phyloP scores from a whole-genome alignment of 345 rosid species.

The Noccaea bulbosa region DNA sequence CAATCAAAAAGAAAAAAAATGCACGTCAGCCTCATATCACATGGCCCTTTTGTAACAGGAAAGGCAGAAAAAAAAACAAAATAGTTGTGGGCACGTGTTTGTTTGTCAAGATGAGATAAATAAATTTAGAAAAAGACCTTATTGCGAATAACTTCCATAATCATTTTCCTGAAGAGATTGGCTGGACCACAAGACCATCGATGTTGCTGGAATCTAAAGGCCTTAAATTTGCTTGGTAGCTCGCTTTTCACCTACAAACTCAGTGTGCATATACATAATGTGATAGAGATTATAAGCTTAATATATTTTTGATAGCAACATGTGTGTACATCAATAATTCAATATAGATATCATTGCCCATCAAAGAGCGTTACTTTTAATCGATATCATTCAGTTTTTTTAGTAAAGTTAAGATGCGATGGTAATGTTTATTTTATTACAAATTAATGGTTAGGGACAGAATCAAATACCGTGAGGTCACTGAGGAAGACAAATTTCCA shows the following conservation, averaged over 20 bases:
- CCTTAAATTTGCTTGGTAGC: conserved; percentile 58
- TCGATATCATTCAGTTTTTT: neutral
- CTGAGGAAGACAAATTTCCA: conserved; percentile 95
- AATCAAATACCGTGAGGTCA: conserved; percentile 70
- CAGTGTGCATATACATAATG: conserved; percentile 14
- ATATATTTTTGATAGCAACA: neutral
- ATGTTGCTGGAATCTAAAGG: conserved; percentile 61
- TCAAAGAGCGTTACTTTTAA: conserved; percentile 11
- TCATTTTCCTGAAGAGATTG: conserved; percentile 63
- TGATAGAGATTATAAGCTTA: neutral
- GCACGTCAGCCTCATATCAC: conserved; percentile 24
- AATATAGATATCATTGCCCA: neutral
- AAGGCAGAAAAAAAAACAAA: neutral
- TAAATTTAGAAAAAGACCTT: conserved; percentile 43
- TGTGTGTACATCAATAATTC: neutral
- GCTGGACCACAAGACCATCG: conserved; percentile 76
- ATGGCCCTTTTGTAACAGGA: conserved; percentile 13
- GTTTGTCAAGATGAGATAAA: conserved; percentile 1
- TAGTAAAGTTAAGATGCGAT: conserved; percentile 1
- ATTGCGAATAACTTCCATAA: conserved; percentile 50
- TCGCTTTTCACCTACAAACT: conserved; percentile 58
- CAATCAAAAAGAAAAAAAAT: neutral
- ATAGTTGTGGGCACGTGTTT: conserved; percentile 5
- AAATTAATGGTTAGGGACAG: neutral
- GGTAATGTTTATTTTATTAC: neutral